These are phyloP conservation scores for Gilbertella persicaria DNA, from an alignment of 371 early-diverging fungal genomes.

Conservation along the genomic window DNA sequence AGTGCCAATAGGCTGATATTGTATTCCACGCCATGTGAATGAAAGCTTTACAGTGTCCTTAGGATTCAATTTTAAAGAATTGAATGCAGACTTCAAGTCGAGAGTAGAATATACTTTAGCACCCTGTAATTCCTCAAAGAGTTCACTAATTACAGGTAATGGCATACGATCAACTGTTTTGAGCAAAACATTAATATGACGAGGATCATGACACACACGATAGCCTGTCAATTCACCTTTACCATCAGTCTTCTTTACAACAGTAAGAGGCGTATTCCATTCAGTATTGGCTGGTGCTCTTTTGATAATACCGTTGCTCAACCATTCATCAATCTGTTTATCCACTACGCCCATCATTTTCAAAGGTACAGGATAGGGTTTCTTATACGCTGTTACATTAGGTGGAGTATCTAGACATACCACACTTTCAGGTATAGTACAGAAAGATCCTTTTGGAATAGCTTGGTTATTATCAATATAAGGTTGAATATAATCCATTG, in stretches of 20 bases:
- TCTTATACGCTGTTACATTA: slow-evolving; percentile 4
- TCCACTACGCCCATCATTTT: background rate
- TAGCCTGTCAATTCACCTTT: slow-evolving; percentile 10
- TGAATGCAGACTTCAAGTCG: slow-evolving; percentile 14
- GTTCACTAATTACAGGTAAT: slow-evolving; percentile 10
- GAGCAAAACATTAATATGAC: slow-evolving; percentile 7
- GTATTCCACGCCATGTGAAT: slow-evolving; percentile 3
- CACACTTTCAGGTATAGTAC: slow-evolving; percentile 13
- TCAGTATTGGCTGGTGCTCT: slow-evolving; percentile 1
- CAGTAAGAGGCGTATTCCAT: slow-evolving; percentile 9
- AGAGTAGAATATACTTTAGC: slow-evolving; percentile 4
- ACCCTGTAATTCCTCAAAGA: slow-evolving; percentile 15
- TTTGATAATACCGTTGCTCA: slow-evolving; percentile 7
- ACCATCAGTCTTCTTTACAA: slow-evolving; percentile 12
- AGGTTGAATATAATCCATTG: slow-evolving; percentile 8
- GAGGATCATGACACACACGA: slow-evolving; percentile 17
- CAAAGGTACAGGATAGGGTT: slow-evolving; percentile 10
- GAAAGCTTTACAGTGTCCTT: slow-evolving; percentile 1
- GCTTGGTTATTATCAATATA: background rate
- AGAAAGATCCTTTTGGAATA: slow-evolving; percentile 10
- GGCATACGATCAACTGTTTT: slow-evolving; percentile 7
- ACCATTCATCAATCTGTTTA: too few relatives aligned
- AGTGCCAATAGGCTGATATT: slow-evolving; percentile 2
- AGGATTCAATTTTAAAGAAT: slow-evolving; percentile 5
- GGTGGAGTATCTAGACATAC: slow-evolving; percentile 3